Base-by-base conservation (phyloP, 257 asterid genomes). In the Leptodermis oblonga region DNA sequence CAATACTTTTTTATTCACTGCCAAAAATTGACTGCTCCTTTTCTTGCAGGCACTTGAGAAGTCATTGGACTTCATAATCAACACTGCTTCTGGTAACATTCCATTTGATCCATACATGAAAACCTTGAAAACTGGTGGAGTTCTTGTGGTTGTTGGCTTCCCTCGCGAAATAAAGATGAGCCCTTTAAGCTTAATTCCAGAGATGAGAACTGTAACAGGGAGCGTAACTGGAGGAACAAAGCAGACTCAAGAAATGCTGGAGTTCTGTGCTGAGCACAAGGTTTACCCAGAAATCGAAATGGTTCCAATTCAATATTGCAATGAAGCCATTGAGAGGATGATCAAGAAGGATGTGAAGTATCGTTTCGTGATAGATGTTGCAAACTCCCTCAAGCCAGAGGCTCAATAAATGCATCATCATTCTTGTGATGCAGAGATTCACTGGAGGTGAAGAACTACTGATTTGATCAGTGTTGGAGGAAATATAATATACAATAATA, bases 351-450 rank as follows among this genome's bases (percentile, higher is more conserved):
- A 93, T 28, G 96, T 93, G 58, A 90, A 87, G 34, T 93, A 90
- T 76, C 88, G 97, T 11, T 90, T 93, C 37, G 97, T 93, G 71
- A 82, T 93, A 51, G 99, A 93, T 81, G 76, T 93, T 51, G 97
- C 79, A 3, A 88, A 85, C 73, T 79, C 97, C 37, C 87, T 93
- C 67, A 64, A 84, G 80, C 80, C 75, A 78, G 58, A 14, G 26
- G 56, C 0, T 14, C 31, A 52, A 52, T 52, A 30, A 52, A 8
- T 17, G 55, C n/a, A 4, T 12, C 4, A 28, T 18, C 23, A 30
- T 52, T 23, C 43, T 52, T 52, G 31, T 22, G 31, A 52, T 22
- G 59, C 11, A n/a, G n/a, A n/a, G n/a, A n/a, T n/a, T n/a, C n/a
- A n/a, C n/a, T n/a, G n/a, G n/a, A n/a, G n/a, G n/a, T n/a, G n/a